Evolutionary conservation across 1,139 yeast genomes (phyloP).

Genomic region (Nakaseomyces glabratus): DNA sequence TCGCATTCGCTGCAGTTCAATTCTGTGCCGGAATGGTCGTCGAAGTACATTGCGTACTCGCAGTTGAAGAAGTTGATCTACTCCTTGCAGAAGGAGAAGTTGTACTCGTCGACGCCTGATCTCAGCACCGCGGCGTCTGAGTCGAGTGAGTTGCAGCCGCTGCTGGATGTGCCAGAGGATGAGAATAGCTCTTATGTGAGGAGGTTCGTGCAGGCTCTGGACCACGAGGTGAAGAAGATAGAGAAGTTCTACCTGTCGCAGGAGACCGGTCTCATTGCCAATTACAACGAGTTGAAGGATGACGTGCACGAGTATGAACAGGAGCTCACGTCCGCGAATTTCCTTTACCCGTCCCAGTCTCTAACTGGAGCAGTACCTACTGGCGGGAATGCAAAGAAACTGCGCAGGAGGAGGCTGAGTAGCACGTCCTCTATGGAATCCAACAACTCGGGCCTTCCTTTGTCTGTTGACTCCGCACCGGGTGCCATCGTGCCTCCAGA

Average conservation of each 20-base stretch:
- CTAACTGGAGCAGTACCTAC: neutral
- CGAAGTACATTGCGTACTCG: conserved; percentile 64
- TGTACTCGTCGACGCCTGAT: conserved; percentile 26
- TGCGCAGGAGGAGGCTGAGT: conserved; percentile 11
- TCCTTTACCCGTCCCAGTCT: conserved; percentile 3
- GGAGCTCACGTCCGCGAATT: conserved; percentile 3
- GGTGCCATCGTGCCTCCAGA: conserved; percentile 6
- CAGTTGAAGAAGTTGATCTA: conserved; percentile 59
- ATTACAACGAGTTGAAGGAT: conserved; percentile 41
- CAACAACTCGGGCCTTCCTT: conserved; percentile 8
- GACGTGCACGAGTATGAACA: conserved; percentile 34
- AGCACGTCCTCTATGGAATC: conserved; percentile 12
- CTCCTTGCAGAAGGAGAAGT: conserved; percentile 51
- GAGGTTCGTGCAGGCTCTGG: conserved; percentile 42
- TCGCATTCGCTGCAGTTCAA: conserved; percentile 68
- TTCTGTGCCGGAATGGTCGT: conserved; percentile 75
- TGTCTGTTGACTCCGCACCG: conserved; percentile 15
- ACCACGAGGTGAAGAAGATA: conserved; percentile 49
- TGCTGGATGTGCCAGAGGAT: conserved; percentile 11
- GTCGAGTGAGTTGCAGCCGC: conserved; percentile 4
- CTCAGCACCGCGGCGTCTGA: conserved; percentile 1
- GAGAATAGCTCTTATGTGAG: conserved; percentile 16
- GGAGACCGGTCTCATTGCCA: conserved; percentile 42
- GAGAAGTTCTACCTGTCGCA: conserved; percentile 51
- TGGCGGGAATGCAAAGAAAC: neutral